Percentiles rank a stretch among this genome's conserved stretches.
Evolutionary conservation across 371 early-diverging fungal genomes (phyloP).

Genomic region (Nematocida homosporus): DNA sequence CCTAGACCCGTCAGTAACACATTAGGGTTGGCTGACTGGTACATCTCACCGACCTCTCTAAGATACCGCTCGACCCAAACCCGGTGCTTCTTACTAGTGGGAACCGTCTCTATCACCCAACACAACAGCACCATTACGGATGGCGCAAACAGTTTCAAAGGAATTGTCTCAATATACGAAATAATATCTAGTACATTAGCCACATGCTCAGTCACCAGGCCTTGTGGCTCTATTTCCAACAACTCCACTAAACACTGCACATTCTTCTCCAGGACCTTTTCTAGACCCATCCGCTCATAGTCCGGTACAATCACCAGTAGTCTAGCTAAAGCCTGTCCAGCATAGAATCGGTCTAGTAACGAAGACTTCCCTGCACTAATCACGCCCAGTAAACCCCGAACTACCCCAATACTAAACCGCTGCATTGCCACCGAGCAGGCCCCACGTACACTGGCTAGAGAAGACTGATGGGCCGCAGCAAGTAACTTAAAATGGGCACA

Average conservation of each 20-base stretch:
- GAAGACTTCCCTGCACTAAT: neutral
- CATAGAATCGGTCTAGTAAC: neutral
- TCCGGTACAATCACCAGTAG: neutral
- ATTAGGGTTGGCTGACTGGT: slow-evolving; percentile 2
- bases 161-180: neutral
- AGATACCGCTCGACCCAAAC: slow-evolving; percentile 33
- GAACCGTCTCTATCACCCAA: slow-evolving; percentile 7
- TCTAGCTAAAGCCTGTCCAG: neutral
- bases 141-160: slow-evolving; percentile 19
- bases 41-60: neutral
- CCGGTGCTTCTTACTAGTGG: neutral
- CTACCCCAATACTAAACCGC: neutral
- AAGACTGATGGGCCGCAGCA: neutral
- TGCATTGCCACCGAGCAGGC: slow-evolving; percentile 19
- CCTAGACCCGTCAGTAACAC: slow-evolving; percentile 8
- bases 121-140: slow-evolving; percentile 10
- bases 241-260: neutral
- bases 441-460: neutral
- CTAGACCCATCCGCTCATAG: neutral
- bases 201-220: slow-evolving; percentile 2
- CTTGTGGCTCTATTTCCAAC: slow-evolving; percentile 35
- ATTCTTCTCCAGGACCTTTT: slow-evolving; percentile 35
- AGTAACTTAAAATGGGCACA: slow-evolving; percentile 6
- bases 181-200: neutral
- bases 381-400: slow-evolving; percentile 5